Evolutionary conservation across 2,329 filamentous ascomycete genomes (phyloP).

Genomic region (Verticillium nonalfalfae): DNA sequence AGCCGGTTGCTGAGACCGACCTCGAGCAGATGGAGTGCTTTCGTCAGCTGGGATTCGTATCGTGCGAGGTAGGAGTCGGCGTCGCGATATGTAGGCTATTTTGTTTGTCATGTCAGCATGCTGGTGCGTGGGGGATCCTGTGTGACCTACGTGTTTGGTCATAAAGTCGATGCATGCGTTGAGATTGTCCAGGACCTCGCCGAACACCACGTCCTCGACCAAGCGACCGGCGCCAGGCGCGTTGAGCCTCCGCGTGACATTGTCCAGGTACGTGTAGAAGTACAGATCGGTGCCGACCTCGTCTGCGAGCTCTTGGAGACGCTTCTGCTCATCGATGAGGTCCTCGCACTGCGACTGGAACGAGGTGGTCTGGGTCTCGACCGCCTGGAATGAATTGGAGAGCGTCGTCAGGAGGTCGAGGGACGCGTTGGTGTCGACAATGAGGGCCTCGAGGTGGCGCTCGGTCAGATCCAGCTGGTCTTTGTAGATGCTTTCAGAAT

Average conservation of each 20-base stretch:
- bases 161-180: constrained; percentile 93
- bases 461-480: constrained; percentile 78
- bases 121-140: neutral
- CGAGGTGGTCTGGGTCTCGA: constrained; percentile 85
- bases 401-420: constrained; percentile 71
- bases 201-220: constrained; percentile 78
- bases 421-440: constrained; percentile 70
- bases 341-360: constrained; percentile 92
- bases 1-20: constrained; percentile 47
- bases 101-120: too few relatives aligned
- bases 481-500: constrained; percentile 56
- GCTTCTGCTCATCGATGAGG: constrained; percentile 73
- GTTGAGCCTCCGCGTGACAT: constrained; percentile 82
- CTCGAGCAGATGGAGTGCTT: constrained; percentile 56
- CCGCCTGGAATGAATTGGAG: constrained; percentile 78
- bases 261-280: constrained; percentile 91
- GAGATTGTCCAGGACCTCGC: constrained; percentile 79
- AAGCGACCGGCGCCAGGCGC: constrained; percentile 83
- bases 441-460: constrained; percentile 72
- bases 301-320: constrained; percentile 72
- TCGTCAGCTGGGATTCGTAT: constrained; percentile 73
- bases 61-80: constrained; percentile 81
- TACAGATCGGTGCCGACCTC: constrained; percentile 85
- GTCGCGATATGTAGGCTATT: constrained; percentile 74
- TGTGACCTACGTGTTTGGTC: constrained; percentile 53